Base-by-base conservation (phyloP, 371 early-diverging fungal genomes). In the Syncephalastrum racemosum region DNA sequence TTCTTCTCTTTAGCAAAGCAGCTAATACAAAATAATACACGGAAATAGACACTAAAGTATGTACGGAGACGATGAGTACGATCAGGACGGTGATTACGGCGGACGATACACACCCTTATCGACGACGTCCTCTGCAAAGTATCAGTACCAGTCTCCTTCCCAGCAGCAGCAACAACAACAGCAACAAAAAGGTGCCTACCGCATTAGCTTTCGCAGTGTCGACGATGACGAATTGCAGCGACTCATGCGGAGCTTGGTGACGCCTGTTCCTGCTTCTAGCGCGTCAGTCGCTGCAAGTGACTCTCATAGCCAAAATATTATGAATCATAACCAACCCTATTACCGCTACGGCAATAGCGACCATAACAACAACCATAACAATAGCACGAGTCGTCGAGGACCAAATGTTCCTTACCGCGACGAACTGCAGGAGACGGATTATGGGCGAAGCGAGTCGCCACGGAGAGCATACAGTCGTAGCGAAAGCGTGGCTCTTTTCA, bases 141-240 rank as follows among this genome's bases (percentile, higher is more conserved):
- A 27, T 7, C 7, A 53, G 59, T 40, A 46, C 16, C 25, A 53
- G 49, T 23, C 47, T 53, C 19, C 45, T 8, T 19, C 23, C 42
- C 39, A 31, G 36, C 16, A 36, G 6, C 15, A 41, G 40, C 50
- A 4, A 25, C 25, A 10, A 20, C 22, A 23, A n/a, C 50, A 4
- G 14, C 25, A 10, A 20, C 22, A 23, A n/a, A 14, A 23, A 20
- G 53, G 27, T 45, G 18, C 19, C 46, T 59, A 58, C 22, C 59
- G 55, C 20, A 59, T 64, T 43, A 58, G 59, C 15, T 59, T 64
- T 24, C 64, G 50, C 40, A 64, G 64, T 43, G 50, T 64, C 14
- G 64, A 64, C 64, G 64, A 64, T 41, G 64, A 64, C 16, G 64
- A 64, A 59, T 53, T 64, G 22, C 54, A 52, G 31, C 64, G 56